Percentiles rank a stretch among this genome's conserved stretches.
These are phyloP conservation scores for Magnaporthiopsis rhizophila DNA, from an alignment of 2,329 filamentous ascomycete genomes.

Conservation along the genomic window DNA sequence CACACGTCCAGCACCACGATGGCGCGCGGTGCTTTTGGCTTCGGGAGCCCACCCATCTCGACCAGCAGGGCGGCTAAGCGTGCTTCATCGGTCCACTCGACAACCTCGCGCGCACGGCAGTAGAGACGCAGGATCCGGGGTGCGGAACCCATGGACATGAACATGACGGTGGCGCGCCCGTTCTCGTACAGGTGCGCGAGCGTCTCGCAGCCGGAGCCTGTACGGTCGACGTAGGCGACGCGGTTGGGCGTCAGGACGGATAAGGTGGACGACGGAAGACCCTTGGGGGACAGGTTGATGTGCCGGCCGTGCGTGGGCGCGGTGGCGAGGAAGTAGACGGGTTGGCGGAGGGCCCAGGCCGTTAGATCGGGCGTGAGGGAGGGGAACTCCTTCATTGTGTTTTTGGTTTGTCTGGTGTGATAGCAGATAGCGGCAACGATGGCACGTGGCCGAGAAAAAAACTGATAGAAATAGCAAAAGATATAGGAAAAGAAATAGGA, in stretches of 20 bases:
- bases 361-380: conserved; percentile 44
- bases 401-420: background rate
- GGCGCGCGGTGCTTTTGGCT: conserved; percentile 42
- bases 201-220: conserved; percentile 69
- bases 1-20: conserved; percentile 55
- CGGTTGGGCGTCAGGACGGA: conserved; percentile 48
- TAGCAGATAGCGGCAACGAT: no score
- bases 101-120: conserved; percentile 43
- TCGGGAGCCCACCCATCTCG: conserved; percentile 25
- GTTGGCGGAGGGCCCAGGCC: conserved; percentile 58
- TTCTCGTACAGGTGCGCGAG: conserved; percentile 50
- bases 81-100: conserved; percentile 46
- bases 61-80: conserved; percentile 40
- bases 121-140: conserved; percentile 60
- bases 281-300: conserved; percentile 72
- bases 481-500: no score
- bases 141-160: conserved; percentile 43
- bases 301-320: conserved; percentile 60
- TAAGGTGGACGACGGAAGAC: conserved; percentile 54
- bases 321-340: conserved; percentile 68
- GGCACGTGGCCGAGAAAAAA: no score
- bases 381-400: conserved; percentile 5
- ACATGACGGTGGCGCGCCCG: conserved; percentile 9
- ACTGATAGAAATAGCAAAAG: no score
- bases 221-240: conserved; percentile 66